phyloP scores from a whole-genome alignment of 306 rosid genomes.

The barrel medic (Medicago truncatula) region MtrunA17r5.0-ANR NC_053048.1:47574501-47575000 shows the following conservation, averaged over 20 bases:
- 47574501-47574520: background rate
- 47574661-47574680: slow-evolving; percentile 5
- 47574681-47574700: slow-evolving; percentile 53
- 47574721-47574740: slow-evolving; percentile 48
- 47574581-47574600: background rate
- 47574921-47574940: slow-evolving; percentile 87
- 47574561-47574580: background rate
- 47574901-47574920: slow-evolving; percentile 77
- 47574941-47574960: slow-evolving; percentile 81
- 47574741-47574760: slow-evolving; percentile 76
- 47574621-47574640: background rate
- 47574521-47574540: background rate
- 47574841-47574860: slow-evolving; percentile 62
- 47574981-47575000: slow-evolving; percentile 48
- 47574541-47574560: background rate
- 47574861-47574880: slow-evolving; percentile 83
- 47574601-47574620: background rate
- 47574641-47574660: background rate
- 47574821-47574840: slow-evolving; percentile 72
- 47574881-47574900: slow-evolving; percentile 81
- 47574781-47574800: slow-evolving; percentile 78
- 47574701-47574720: slow-evolving; percentile 65
- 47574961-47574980: slow-evolving; percentile 72
- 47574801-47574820: slow-evolving; percentile 76
- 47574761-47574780: slow-evolving; percentile 83